Base-by-base conservation (phyloP, 2,329 filamentous ascomycete species). In the Bipolaris victoriae region DNA sequence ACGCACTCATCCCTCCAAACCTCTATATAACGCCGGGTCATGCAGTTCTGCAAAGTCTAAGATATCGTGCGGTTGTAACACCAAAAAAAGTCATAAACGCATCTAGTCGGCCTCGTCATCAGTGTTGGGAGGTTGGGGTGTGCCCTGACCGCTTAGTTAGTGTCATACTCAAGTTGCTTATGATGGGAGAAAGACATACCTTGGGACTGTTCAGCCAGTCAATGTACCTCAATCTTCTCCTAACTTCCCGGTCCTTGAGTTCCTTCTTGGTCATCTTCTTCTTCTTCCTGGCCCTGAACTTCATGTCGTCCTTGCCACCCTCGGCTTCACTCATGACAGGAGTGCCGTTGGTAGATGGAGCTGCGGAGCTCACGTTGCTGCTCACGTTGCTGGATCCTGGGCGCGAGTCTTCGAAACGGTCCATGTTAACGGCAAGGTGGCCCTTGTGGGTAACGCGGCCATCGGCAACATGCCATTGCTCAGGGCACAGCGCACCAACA, bases 261-360 rank as follows among this genome's bases (percentile, higher is more conserved):
- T 99, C 92, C 80, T 92, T 92, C 83, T 96, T 91, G 55, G 95
- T 99, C 86, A 95, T 86, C 91, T 99, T 99, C 88, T 94, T 96
- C 92, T 97, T 97, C 81, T 89, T 89, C 85, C 93, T 95, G 9
- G 90, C 84, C 77, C 84, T 87, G 88, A 99, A 99, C 81, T 96
- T 94, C 83, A 99, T 86, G 59, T 83, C 84, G 77, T 89, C 77
- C 71, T 80, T 83, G 58, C 87, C 87, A 68, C 95, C 93, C 79
- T 98, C 94, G 0, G 84, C 86, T n/a, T 92, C 93, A 35, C 86
- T 90, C 81, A 92, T 94, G 57, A 88, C 88, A 1, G 89, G 88
- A 47, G 87, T 87, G 47, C 82, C 82, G 41, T 80, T 81, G 1
- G 84, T 73, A 57, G 71, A 75, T 20, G 74, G 71, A 2, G 67